These are phyloP conservation scores for Calonectria fujianensis DNA, from an alignment of 2,329 filamentous ascomycete species.

Conservation along the genomic window DNA sequence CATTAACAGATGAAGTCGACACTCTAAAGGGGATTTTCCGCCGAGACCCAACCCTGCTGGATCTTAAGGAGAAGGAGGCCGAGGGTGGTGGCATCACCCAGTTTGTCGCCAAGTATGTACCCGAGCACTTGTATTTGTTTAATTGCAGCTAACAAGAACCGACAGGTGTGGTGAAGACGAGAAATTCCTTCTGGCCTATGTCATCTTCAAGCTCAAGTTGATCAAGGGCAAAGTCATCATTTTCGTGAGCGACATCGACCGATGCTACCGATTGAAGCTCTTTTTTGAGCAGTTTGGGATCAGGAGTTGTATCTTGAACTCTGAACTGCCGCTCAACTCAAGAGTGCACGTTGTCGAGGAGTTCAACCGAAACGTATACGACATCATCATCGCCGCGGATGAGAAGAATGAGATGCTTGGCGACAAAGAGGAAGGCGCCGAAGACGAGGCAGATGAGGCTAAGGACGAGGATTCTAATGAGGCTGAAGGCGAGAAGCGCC, in stretches of 20 bases:
- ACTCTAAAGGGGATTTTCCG: conserved; percentile 91
- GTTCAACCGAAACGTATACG: conserved; percentile 97
- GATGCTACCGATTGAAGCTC: conserved; percentile 92
- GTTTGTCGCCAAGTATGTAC: conserved; percentile 84
- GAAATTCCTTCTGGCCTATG: conserved; percentile 94
- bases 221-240: conserved; percentile 91
- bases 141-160: conserved; percentile 41
- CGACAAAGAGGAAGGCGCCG: conserved; percentile 71
- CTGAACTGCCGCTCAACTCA: conserved; percentile 93
- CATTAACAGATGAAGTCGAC: conserved; percentile 90
- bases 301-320: conserved; percentile 94
- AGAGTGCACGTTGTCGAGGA: conserved; percentile 96
- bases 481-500: conserved; percentile 55
- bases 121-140: conserved; percentile 2
- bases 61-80: conserved; percentile 88
- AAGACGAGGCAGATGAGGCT: conserved; percentile 66
- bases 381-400: conserved; percentile 97
- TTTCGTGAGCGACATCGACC: conserved; percentile 88
- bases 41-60: conserved; percentile 84
- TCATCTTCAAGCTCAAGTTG: conserved; percentile 95
- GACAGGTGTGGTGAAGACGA: conserved; percentile 92
- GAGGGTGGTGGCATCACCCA: conserved; percentile 87
- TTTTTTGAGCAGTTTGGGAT: conserved; percentile 98
- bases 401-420: conserved; percentile 91
- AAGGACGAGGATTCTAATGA: conserved; percentile 48